Conservation (phyloP, 31 red algal genomes). For the Asparagopsis taxiformis region DNA sequence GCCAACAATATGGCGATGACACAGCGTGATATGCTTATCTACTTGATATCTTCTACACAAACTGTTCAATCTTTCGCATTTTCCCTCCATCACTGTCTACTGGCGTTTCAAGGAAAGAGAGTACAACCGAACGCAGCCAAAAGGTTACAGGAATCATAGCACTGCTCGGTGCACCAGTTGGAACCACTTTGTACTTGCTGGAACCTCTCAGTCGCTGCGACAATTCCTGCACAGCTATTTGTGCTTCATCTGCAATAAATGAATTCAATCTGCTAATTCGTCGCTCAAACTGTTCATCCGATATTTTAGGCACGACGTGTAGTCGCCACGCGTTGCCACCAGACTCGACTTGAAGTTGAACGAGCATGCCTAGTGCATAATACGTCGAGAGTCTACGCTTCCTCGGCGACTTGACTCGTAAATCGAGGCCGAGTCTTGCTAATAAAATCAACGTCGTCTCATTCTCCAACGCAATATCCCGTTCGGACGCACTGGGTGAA, state of each 20-base stretch:
- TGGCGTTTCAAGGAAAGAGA: slow-evolving; percentile 29
- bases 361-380: slow-evolving; percentile 48
- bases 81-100: background rate
- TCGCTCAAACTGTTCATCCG: slow-evolving; percentile 13
- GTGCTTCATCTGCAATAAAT: slow-evolving; percentile 33
- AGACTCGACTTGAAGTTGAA: slow-evolving; percentile 31
- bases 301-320: slow-evolving; percentile 4
- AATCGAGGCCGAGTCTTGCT: slow-evolving; percentile 31
- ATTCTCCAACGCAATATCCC: no score
- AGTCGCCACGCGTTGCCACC: slow-evolving; percentile 57
- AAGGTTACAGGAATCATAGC: slow-evolving; percentile 21
- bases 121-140: slow-evolving; percentile 28
- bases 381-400: slow-evolving; percentile 37
- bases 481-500: no score
- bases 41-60: no score
- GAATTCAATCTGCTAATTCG: slow-evolving; percentile 19
- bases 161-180: slow-evolving; percentile 14
- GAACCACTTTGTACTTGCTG: slow-evolving; percentile 43
- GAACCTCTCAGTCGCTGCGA: slow-evolving; percentile 8
- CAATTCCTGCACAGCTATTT: slow-evolving; percentile 24
- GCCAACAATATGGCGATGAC: no score
- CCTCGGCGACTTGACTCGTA: slow-evolving; percentile 18
- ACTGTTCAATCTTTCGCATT: no score
- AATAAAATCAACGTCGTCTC: slow-evolving; percentile 7
- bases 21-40: no score